Percentiles rank a stretch among this genome's conserved stretches.
phyloP scores from a whole-genome alignment of 202 grass and related monocot species.

The Bolboschoenoplectus hybrid region DNA sequence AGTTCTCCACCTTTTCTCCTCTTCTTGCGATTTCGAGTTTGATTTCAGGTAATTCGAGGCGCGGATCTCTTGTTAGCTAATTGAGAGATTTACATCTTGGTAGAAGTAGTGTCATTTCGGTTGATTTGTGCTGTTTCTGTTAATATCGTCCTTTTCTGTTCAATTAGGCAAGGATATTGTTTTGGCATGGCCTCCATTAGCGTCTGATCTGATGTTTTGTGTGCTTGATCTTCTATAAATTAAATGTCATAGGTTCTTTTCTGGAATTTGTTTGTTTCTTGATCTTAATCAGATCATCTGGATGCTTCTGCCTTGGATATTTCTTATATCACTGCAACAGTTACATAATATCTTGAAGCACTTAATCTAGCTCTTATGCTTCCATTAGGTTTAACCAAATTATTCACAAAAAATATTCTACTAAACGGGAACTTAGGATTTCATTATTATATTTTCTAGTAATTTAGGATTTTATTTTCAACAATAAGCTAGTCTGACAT shows the following conservation, averaged over 20 bases:
- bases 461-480: background rate
- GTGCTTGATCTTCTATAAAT: background rate
- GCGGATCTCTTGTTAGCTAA: background rate
- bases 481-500: background rate
- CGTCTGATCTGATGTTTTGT: constrained; percentile 31
- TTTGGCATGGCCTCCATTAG: constrained; percentile 16
- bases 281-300: background rate
- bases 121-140: constrained; percentile 14
- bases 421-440: background rate
- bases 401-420: background rate
- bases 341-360: background rate
- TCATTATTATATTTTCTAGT: background rate
- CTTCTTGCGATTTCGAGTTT: constrained; percentile 5
- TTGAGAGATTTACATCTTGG: background rate
- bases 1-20: background rate
- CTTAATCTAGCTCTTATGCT: background rate
- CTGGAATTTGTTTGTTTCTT: constrained; percentile 9
- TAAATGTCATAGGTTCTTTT: background rate
- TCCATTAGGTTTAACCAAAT: background rate
- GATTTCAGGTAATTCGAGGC: background rate
- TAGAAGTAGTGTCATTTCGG: background rate
- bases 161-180: constrained; percentile 4
- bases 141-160: background rate
- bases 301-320: background rate
- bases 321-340: background rate